Conservation (phyloP, 2,329 filamentous ascomycete species). For the Zasmidium angulare region DNA sequence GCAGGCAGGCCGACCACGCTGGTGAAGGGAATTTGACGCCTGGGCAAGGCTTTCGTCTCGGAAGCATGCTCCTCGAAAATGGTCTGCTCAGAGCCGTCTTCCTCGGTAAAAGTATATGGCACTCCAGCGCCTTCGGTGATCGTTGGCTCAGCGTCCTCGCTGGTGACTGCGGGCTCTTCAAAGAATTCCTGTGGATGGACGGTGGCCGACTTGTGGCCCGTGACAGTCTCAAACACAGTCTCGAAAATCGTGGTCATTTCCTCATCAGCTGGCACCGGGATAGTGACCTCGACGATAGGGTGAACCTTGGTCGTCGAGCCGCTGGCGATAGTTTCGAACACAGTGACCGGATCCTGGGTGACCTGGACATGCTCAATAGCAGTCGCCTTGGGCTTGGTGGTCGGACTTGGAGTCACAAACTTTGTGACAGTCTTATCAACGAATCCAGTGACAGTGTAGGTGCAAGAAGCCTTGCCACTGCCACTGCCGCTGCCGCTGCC, state of each 20-base stretch:
- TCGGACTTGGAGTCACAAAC: background rate
- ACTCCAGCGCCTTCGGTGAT: background rate
- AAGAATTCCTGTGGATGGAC: too few species aligned
- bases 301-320: background rate
- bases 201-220: too few species aligned
- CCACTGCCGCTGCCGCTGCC: too few species aligned
- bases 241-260: background rate
- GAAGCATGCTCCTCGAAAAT: background rate
- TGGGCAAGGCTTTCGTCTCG: background rate
- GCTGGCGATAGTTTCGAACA: background rate
- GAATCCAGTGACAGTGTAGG: background rate
- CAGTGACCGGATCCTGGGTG: background rate
- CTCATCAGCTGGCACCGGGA: background rate
- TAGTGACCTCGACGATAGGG: slow-evolving; percentile 3
- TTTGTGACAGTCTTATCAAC: background rate
- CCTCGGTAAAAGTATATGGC: background rate
- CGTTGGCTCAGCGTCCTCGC: too few species aligned
- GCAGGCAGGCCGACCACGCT: background rate
- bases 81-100: background rate
- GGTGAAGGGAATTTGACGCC: background rate
- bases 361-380: background rate
- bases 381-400: background rate
- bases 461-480: background rate
- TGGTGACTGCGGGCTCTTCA: too few species aligned
- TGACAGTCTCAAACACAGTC: background rate